These are phyloP conservation scores for Neurospora cerealis DNA, from an alignment of 495 filamentous ascomycete genomes.

Conservation along the genomic window DNA sequence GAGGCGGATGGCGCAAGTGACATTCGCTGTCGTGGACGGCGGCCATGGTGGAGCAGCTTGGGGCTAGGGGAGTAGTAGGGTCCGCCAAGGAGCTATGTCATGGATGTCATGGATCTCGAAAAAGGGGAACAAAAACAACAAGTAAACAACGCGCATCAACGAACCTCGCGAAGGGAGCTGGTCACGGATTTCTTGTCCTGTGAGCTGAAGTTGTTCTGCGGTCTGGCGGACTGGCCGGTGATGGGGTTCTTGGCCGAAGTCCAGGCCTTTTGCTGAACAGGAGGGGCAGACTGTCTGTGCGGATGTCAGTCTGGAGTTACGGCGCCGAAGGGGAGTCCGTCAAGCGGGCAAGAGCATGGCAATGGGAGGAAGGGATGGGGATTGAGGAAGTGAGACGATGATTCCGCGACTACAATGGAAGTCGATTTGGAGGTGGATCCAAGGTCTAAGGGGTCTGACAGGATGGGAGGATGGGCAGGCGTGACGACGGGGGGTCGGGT, in stretches of 20 bases:
- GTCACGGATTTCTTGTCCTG: slow-evolving; percentile 20
- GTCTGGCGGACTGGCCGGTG: slow-evolving; percentile 24
- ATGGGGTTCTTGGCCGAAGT: slow-evolving; percentile 28
- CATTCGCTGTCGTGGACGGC: neutral
- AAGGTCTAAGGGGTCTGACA: neutral
- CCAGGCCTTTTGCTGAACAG: slow-evolving; percentile 31
- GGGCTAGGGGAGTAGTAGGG: neutral
- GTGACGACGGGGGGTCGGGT: neutral
- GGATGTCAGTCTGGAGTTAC: slow-evolving; percentile 14
- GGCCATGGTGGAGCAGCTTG: neutral
- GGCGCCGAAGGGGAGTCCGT: neutral
- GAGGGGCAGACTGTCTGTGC: slow-evolving; percentile 25
- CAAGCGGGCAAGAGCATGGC: neutral
- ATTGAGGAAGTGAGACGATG: neutral
- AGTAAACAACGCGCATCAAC: slow-evolving; percentile 1
- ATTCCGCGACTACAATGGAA: neutral
- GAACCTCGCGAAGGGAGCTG: slow-evolving; percentile 25
- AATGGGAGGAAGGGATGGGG: slow-evolving; percentile 4
- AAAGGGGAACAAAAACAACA: neutral
- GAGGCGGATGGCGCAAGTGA: neutral
- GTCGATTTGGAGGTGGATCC: neutral
- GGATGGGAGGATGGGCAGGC: neutral
- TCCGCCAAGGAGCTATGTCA: neutral
- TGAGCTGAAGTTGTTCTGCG: slow-evolving; percentile 15
- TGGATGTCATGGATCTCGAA: neutral